Evolutionary conservation across 176 grass and related monocot genomes (phyloP), one percentile per base, ranked within the genome.

Genomic region (Carex pumila): DNA sequence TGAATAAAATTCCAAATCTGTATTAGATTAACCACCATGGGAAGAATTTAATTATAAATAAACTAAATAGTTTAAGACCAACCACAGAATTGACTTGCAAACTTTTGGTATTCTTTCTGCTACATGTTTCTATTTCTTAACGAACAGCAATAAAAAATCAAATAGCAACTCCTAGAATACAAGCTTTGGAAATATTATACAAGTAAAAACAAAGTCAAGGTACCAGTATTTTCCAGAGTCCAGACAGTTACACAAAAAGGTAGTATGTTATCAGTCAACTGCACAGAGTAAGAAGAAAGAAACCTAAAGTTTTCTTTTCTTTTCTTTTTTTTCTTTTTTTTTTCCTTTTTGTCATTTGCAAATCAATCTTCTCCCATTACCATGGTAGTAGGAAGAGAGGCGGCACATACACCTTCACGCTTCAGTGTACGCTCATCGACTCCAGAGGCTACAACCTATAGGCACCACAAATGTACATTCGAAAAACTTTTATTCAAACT

Each of bases 311-410:
- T 62, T 62, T 2, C 12, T 62, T 61, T 61, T 19, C 25, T 25
- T 25, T 25, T 25, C 25, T 25, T 25, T 25, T 25, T 25, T 25
- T 25, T 25, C 25, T 25, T 25, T 25, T 25, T 25, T 25, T 25
- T 25, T 25, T 25, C 25, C 25, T 45, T 29, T 54, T 52, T 50
- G 11, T 2, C 22, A 32, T 15, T 55, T 55, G 18, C 19, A 77
- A 31, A 55, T 75, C 1, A 75, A 54, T 77, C 22, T 30, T 77
- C 29, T 56, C 19, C 21, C 72, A 32, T 52, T 54, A 95, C 96
- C 89, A 98, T 98, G 83, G 92, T 98, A 87, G 96, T 98, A 74
- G 96, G 96, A 80, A 98, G 88, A 89, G 96, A 98, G 65, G 96
- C 96, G 50, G 93, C 96, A 81, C 96, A 98, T 84, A 98, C 96